These are phyloP conservation scores for Penicillium roqueforti DNA, from an alignment of 495 filamentous ascomycete genomes.

Conservation along the genomic window DNA sequence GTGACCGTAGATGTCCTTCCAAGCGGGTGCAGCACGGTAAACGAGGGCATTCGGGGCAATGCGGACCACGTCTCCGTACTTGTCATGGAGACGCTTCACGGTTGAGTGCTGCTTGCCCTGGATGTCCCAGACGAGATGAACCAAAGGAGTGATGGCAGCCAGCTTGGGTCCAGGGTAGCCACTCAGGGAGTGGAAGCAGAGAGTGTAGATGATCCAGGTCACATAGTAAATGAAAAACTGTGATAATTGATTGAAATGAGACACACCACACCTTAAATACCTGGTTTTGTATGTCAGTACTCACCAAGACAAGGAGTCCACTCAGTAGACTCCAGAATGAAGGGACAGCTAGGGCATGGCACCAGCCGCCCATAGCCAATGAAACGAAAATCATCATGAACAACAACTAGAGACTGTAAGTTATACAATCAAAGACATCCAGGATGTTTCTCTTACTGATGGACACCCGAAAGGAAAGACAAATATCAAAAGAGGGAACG, in stretches of 20 bases:
- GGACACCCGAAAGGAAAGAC: neutral
- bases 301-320: constrained; percentile 2
- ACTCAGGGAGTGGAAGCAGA: constrained; percentile 17
- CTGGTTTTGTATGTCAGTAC: neutral
- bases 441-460: neutral
- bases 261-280: neutral
- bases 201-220: constrained; percentile 8
- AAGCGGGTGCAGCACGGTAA: constrained; percentile 48
- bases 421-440: neutral
- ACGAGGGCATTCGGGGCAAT: constrained; percentile 51
- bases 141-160: constrained; percentile 17
- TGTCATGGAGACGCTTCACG: constrained; percentile 41
- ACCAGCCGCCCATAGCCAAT: neutral
- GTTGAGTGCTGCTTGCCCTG: constrained; percentile 19
- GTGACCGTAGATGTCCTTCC: constrained; percentile 57
- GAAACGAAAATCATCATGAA: constrained; percentile 2
- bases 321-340: neutral
- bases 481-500: neutral
- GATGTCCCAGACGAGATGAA: constrained; percentile 19
- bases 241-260: neutral
- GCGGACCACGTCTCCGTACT: constrained; percentile 53
- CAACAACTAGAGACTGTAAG: neutral
- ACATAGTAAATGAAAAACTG: constrained; percentile 8
- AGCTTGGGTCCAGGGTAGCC: constrained; percentile 19
- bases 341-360: neutral